Conservation (phyloP, 2,329 filamentous ascomycete genomes). For the Diplodia intermedia region DNA sequence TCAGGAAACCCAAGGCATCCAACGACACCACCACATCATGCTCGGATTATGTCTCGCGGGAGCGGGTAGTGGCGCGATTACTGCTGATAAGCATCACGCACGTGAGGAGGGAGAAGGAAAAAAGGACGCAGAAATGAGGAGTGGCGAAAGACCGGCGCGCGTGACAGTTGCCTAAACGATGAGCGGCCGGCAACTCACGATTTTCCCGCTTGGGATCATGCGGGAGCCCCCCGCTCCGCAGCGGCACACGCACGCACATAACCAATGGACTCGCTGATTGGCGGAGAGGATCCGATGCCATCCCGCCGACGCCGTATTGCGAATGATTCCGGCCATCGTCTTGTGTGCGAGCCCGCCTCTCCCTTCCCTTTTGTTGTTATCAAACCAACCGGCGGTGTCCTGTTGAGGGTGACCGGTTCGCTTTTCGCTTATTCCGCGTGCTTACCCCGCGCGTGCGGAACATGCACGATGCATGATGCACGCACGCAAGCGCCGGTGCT, state of each 20-base stretch:
- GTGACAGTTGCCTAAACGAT: neutral
- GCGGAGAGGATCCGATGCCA: conserved; percentile 9
- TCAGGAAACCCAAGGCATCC: no score
- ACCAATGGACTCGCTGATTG: neutral
- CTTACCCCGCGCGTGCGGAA: neutral
- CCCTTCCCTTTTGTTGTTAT: neutral
- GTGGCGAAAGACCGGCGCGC: neutral
- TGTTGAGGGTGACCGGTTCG: conserved; percentile 19
- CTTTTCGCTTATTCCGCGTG: neutral
- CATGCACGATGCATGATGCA: neutral
- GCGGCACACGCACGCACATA: neutral
- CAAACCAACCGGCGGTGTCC: neutral
- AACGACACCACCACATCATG: neutral
- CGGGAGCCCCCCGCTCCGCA: neutral
- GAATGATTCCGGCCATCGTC: neutral
- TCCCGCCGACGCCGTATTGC: neutral
- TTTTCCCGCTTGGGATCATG: conserved; percentile 21
- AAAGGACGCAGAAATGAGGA: neutral
- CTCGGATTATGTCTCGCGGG: neutral
- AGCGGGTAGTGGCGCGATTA: neutral
- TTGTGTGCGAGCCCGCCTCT: neutral
- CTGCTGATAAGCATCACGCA: conserved; percentile 3
- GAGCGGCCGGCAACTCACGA: conserved; percentile 18
- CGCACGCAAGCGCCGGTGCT: neutral
- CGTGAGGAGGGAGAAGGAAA: neutral